These are phyloP conservation scores for Taphrina communis DNA, from an alignment of 1,139 yeast genomes.

Conservation along the genomic window DNA sequence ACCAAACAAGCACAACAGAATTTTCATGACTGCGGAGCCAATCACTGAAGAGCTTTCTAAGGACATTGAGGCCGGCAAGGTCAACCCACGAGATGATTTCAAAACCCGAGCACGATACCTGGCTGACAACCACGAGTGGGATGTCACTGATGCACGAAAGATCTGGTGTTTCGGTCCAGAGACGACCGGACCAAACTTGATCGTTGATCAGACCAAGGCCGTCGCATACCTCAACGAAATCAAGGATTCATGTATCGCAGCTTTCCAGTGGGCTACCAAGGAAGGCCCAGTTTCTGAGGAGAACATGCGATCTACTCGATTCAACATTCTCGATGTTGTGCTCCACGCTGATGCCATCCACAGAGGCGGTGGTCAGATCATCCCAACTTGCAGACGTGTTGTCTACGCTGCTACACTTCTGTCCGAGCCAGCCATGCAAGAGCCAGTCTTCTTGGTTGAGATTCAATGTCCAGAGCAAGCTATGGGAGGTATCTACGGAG, in stretches of 20 bases:
- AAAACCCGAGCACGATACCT: constrained; percentile 98
- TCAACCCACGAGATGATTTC: constrained; percentile 97
- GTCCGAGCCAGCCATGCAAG: constrained; percentile 99
- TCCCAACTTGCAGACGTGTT: constrained; percentile 99
- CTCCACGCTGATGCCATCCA: constrained; percentile 99
- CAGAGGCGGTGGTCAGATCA: constrained; percentile 99
- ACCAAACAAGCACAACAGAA: constrained; percentile 99
- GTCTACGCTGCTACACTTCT: constrained; percentile 97
- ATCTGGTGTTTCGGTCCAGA: constrained; percentile 99
- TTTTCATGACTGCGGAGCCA: constrained; percentile 97
- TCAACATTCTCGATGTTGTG: constrained; percentile 98
- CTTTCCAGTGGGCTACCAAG: constrained; percentile 99
- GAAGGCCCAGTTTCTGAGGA: constrained; percentile 99
- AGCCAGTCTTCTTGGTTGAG: constrained; percentile 99
- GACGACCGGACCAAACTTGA: constrained; percentile 90
- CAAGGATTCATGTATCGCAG: constrained; percentile 99
- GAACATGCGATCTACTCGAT: constrained; percentile 92
- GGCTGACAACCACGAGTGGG: constrained; percentile 99
- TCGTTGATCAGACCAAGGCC: constrained; percentile 99
- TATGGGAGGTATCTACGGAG: constrained; percentile 99
- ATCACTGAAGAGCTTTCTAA: constrained; percentile 87
- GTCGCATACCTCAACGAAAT: constrained; percentile 98
- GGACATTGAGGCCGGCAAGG: constrained; percentile 92
- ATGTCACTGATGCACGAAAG: constrained; percentile 99
- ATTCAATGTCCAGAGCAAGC: constrained; percentile 99